These are phyloP conservation scores for Mytilinidion resinicola DNA, from an alignment of 495 filamentous ascomycete genomes.

Conservation along the genomic window DNA sequence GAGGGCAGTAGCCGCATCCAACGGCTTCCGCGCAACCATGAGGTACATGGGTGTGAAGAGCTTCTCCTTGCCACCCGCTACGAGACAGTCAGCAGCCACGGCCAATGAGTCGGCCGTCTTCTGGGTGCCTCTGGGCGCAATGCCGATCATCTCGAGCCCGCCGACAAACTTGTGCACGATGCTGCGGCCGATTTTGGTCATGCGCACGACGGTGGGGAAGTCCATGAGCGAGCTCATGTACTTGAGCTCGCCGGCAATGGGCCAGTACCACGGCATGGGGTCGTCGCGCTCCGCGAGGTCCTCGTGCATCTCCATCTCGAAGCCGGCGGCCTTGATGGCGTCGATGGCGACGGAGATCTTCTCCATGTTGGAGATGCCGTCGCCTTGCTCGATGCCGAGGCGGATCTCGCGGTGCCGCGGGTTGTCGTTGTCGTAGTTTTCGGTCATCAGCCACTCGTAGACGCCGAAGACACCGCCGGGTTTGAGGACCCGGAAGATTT, in stretches of 20 bases:
- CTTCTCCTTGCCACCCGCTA: conserved; percentile 84
- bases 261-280: conserved; percentile 88
- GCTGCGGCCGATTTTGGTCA: conserved; percentile 80
- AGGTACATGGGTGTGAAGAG: conserved; percentile 99
- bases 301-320: conserved; percentile 78
- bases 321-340: conserved; percentile 85
- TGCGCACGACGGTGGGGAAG: conserved; percentile 75
- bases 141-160: conserved; percentile 61
- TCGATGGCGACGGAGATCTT: conserved; percentile 72
- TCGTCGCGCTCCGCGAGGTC: conserved; percentile 82
- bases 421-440: conserved; percentile 87
- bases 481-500: conserved; percentile 94
- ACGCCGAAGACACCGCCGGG: conserved; percentile 94
- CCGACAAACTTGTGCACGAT: conserved; percentile 75
- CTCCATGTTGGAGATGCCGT: conserved; percentile 99
- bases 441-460: conserved; percentile 99
- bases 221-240: conserved; percentile 77
- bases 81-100: conserved; percentile 75
- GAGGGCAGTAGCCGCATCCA: neutral
- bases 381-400: conserved; percentile 90
- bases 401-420: conserved; percentile 83
- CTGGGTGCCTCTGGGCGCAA: conserved; percentile 81
- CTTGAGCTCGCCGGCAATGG: conserved; percentile 72
- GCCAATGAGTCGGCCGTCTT: conserved; percentile 92
- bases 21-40: conserved; percentile 90